These are phyloP conservation scores for Thelephora ganbajun DNA, from an alignment of 768 basidiomycete species.

Conservation along the genomic window DNA sequence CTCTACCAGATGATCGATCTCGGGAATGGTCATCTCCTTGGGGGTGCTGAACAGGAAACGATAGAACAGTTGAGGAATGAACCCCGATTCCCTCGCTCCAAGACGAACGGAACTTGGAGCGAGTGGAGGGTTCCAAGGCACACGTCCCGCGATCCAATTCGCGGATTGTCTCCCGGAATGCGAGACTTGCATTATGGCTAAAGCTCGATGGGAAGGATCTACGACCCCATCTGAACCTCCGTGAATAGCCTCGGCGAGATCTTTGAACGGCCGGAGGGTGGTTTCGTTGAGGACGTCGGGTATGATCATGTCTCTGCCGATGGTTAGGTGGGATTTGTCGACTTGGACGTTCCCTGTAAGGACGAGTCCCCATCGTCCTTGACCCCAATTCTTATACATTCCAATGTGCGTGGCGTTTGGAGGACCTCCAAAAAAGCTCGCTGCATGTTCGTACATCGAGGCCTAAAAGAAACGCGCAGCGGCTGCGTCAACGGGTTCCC, in stretches of 20 bases:
- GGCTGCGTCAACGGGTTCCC: background rate
- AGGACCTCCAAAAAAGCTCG: constrained; percentile 46
- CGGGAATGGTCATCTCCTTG: constrained; percentile 36
- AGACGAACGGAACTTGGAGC: constrained; percentile 57
- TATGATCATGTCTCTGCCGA: constrained; percentile 61
- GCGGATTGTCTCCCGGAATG: constrained; percentile 78
- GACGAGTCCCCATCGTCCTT: constrained; percentile 76
- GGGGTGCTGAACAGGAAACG: constrained; percentile 51
- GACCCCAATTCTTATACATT: constrained; percentile 66
- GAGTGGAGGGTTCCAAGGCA: constrained; percentile 41
- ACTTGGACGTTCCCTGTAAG: constrained; percentile 81
- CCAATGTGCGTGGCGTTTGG: constrained; percentile 51
- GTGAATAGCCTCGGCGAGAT: constrained; percentile 38
- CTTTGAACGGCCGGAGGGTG: constrained; percentile 33
- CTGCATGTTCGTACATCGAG: constrained; percentile 83
- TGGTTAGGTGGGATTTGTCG: constrained; percentile 39
- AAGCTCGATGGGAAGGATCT: constrained; percentile 10
- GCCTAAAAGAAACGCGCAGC: no score
- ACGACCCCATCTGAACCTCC: constrained; percentile 10
- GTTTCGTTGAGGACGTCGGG: constrained; percentile 30
- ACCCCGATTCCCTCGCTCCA: constrained; percentile 16
- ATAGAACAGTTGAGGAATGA: constrained; percentile 27
- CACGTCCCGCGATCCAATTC: constrained; percentile 57
- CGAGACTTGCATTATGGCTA: constrained; percentile 72
- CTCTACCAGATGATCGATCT: constrained; percentile 47